Evolutionary conservation across 768 basidiomycete species (phyloP).

Genomic region (Tylopilus cervinicoccineus): DNA sequence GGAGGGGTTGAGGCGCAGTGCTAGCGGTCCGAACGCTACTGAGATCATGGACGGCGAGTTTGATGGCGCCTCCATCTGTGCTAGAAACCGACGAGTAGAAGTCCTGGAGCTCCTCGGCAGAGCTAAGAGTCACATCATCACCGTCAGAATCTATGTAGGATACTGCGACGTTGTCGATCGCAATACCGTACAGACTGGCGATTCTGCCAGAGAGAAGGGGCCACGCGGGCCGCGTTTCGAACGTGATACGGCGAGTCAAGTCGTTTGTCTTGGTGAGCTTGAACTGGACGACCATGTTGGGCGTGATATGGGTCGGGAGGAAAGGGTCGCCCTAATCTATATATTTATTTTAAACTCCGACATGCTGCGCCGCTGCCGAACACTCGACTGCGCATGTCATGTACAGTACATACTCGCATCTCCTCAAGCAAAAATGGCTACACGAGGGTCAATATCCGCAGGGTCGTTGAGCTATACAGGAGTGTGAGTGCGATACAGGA

Average conservation of each 20-base stretch:
- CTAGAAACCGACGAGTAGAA: conserved; percentile 46
- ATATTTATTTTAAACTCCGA: conserved; percentile 41
- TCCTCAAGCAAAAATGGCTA: conserved; percentile 66
- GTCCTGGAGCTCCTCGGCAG: conserved; percentile 74
- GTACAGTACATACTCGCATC: background rate
- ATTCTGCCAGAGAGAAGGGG: conserved; percentile 51
- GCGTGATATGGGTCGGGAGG: conserved; percentile 35
- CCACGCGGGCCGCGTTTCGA: conserved; percentile 54
- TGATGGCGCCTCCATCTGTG: conserved; percentile 35
- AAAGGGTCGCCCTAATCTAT: conserved; percentile 12
- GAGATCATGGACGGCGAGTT: conserved; percentile 64
- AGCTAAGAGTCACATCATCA: conserved; percentile 74
- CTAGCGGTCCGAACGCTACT: conserved; percentile 31
- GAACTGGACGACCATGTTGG: conserved; percentile 48
- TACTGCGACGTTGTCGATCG: conserved; percentile 55
- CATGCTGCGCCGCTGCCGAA: conserved; percentile 29
- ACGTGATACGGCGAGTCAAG: conserved; percentile 57
- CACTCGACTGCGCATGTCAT: conserved; percentile 5
- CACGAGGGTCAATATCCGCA: conserved; percentile 55
- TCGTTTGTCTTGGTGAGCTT: conserved; percentile 59
- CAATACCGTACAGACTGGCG: conserved; percentile 50
- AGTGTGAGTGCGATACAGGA: conserved; percentile 3
- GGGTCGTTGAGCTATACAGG: conserved; percentile 63
- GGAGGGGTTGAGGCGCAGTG: conserved; percentile 29
- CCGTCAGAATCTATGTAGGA: conserved; percentile 71